These are phyloP conservation scores for Fusarium sp. DNA, from an alignment of 2,329 filamentous ascomycete species.

Conservation along the genomic window DNA sequence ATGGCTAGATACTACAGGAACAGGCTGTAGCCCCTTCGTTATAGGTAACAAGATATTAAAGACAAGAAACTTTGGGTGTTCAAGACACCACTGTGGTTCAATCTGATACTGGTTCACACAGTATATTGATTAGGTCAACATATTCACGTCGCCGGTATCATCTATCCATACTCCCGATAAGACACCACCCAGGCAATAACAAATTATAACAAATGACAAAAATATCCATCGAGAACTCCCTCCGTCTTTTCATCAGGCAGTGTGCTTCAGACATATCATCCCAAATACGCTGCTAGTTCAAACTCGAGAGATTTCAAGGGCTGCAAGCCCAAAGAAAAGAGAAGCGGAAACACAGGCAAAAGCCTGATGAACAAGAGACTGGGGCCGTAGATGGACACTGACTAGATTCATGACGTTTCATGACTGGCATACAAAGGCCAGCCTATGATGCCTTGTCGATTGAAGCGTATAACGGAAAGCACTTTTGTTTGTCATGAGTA, in stretches of 20 bases:
- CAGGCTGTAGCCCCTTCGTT: not conserved
- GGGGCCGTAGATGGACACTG: slow-evolving; percentile 2
- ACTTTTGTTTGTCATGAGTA: slow-evolving; percentile 21
- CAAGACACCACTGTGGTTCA: not conserved
- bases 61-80: not conserved
- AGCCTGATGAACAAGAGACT: slow-evolving; percentile 23
- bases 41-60: not conserved
- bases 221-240: slow-evolving; percentile 21
- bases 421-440: slow-evolving; percentile 37
- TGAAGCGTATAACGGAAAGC: slow-evolving; percentile 21
- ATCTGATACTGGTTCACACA: slow-evolving; percentile 24
- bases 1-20: not conserved
- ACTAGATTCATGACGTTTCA: slow-evolving; percentile 16
- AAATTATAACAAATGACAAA: slow-evolving; percentile 16
- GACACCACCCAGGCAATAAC: slow-evolving; percentile 18
- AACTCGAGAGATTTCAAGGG: slow-evolving; percentile 9
- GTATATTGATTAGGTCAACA: slow-evolving; percentile 36
- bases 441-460: slow-evolving; percentile 30
- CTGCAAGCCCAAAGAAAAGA: slow-evolving; percentile 27
- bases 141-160: slow-evolving; percentile 46
- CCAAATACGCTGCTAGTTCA: slow-evolving; percentile 13
- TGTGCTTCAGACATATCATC: slow-evolving; percentile 3
- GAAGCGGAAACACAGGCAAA: slow-evolving; percentile 23
- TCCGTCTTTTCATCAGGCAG: slow-evolving; percentile 14
- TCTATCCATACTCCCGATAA: slow-evolving; percentile 42